Evolutionary conservation across 2,329 filamentous ascomycete species (phyloP), one percentile per base, ranked within the genome.

Genomic region (Dactylellina haptotyla): DNA sequence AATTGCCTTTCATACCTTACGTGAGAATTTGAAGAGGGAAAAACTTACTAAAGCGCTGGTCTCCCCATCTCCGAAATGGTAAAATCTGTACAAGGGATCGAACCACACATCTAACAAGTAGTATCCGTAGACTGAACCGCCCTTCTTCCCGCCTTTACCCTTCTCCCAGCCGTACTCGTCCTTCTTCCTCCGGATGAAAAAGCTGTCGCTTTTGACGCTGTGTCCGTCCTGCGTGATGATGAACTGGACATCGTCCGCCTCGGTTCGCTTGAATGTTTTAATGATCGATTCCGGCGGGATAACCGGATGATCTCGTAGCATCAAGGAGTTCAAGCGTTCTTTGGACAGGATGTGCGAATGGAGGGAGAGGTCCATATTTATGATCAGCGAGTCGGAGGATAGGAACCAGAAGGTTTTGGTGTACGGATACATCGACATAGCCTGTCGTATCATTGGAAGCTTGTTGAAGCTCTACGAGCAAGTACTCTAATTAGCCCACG

Each of bases 211-310:
- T 25, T 88, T 87, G 59, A 99, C 80, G 4, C 94, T 93, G 34
- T 91, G 89, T 51, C 86, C 87, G 79, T 99, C 95, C 81, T 97
- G 93, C 4, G 91, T 90, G 37, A 97, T 80, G 39, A 97, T 86
- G 12, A 98, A 84, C 76, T 96, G 91, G 43, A 96, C 88, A 64
- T 93, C 87, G 46, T 90, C 85, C 34, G 88, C 89, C 75, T 87
- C 88, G n/a, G 97, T 83, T 79, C 96, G 89, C 14, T 86, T 84
- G 80, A 96, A 97, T 0, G 96, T 98, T 84, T 91, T 94, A 83
- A 99, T 98, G 78, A 99, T 93, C 82, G 92, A 96, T 82, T 97
- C 92, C 0, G 96, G 95, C 1, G 94, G 95, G 6, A 98, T 94
- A 56, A 99, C 88, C 4, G 95, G 88, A 61, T 89, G 85, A 80